Percentiles rank a stretch among this genome's conserved stretches.
These are phyloP conservation scores for Sisymbrium irio DNA, from an alignment of 345 rosid genomes.

Conservation along the genomic window DNA sequence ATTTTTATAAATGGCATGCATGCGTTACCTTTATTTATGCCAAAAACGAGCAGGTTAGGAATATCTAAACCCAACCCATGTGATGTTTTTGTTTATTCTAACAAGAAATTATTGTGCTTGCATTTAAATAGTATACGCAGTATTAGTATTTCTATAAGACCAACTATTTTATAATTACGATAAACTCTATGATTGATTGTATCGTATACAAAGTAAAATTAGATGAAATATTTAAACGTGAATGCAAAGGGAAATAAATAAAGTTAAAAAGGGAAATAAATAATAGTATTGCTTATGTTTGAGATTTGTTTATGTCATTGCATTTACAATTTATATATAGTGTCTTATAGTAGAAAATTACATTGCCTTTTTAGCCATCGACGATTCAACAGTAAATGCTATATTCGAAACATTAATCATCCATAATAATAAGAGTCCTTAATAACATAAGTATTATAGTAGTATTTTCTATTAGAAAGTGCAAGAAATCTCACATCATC, in stretches of 20 bases:
- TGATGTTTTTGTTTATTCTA: background rate
- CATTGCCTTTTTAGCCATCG: background rate
- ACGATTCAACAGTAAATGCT: background rate
- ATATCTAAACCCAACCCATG: background rate
- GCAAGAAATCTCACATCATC: background rate
- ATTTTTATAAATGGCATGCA: constrained; percentile 4
- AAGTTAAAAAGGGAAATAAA: background rate
- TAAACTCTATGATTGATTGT: too few relatives aligned
- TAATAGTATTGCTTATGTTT: background rate
- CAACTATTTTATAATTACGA: background rate
- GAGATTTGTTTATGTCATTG: background rate
- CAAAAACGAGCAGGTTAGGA: background rate
- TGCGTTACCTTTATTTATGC: constrained; percentile 14
- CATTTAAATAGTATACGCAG: background rate
- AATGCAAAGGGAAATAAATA: background rate
- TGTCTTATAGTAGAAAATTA: background rate
- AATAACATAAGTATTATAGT: background rate
- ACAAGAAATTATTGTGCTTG: background rate
- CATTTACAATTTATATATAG: background rate
- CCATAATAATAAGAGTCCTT: background rate
- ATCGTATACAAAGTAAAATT: background rate
- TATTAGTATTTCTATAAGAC: background rate
- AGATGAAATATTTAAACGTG: background rate
- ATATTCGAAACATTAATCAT: background rate
- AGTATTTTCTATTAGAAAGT: background rate